phyloP scores from a whole-genome alignment of 2,329 filamentous ascomycete species.

The Stachybotrys echinatus region DNA sequence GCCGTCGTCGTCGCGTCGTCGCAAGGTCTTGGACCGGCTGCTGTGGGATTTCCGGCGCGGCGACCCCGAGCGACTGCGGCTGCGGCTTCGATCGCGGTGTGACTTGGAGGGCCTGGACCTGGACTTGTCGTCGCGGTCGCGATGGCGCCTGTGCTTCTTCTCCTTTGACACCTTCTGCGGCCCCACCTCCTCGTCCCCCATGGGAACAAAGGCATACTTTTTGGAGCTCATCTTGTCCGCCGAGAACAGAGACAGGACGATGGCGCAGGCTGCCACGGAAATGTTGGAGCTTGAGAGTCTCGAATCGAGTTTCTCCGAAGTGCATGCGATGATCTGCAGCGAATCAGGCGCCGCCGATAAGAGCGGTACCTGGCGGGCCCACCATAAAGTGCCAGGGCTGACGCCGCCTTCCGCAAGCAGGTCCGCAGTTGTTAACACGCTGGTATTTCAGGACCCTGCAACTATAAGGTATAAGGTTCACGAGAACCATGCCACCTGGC shows the following conservation, averaged over 20 bases:
- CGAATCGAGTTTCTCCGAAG: constrained; percentile 31
- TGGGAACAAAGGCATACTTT: constrained; percentile 62
- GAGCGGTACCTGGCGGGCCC: constrained; percentile 5
- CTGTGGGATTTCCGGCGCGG: constrained; percentile 13
- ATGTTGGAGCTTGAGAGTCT: constrained; percentile 28
- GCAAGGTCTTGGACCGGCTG: constrained; percentile 35
- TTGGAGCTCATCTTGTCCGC: constrained; percentile 42
- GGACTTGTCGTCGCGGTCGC: constrained; percentile 26
- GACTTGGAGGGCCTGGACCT: constrained; percentile 15
- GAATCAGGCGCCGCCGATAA: constrained; percentile 17
- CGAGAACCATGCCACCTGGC: no score
- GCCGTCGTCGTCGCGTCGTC: constrained; percentile 31
- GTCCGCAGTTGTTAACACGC: constrained; percentile 26
- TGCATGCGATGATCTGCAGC: constrained; percentile 6
- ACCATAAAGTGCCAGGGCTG: background rate
- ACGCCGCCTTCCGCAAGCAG: background rate
- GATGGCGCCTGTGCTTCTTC: constrained; percentile 38
- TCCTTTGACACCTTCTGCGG: constrained; percentile 47
- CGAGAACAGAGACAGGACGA: constrained; percentile 46
- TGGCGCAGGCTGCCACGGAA: no score
- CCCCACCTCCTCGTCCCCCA: constrained; percentile 59
- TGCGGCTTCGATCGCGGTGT: constrained; percentile 14
- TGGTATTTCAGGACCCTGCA: constrained; percentile 17
- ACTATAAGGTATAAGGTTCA: no score
- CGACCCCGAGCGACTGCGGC: constrained; percentile 27